A percentile compares a stretch with the other conserved stretches of the same genome.
Conservation (phyloP, 2,329 filamentous ascomycete genomes). For the Massarina eburnea region DNA sequence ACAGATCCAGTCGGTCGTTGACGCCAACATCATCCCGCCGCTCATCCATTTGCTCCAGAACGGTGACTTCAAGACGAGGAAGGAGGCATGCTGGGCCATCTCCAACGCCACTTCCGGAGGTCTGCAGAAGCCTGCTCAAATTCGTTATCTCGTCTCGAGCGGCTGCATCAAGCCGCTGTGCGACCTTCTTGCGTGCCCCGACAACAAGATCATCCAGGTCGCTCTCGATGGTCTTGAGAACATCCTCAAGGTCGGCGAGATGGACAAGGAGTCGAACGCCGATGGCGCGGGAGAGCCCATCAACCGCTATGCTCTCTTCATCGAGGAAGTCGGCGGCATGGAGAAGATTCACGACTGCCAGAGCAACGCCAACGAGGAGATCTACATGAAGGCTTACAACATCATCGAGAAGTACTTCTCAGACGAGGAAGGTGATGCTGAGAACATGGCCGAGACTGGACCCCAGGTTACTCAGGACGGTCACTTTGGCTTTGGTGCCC, state of each 20-base stretch:
- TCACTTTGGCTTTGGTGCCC: conserved; percentile 76
- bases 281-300: conserved; percentile 64
- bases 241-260: conserved; percentile 98
- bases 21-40: conserved; percentile 94
- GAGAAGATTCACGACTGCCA: conserved; percentile 99
- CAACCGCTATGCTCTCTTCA: conserved; percentile 97
- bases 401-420: conserved; percentile 99
- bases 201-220: conserved; percentile 99
- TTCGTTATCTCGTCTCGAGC: conserved; percentile 88
- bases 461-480: conserved; percentile 71
- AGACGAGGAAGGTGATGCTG: conserved; percentile 85
- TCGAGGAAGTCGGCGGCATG: conserved; percentile 98
- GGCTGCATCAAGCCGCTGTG: conserved; percentile 98
- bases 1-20: conserved; percentile 95
- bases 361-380: conserved; percentile 99
- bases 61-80: conserved; percentile 97
- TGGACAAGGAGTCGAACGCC: conserved; percentile 90
- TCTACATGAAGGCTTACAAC: conserved; percentile 99
- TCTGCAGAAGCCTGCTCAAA: conserved; percentile 98
- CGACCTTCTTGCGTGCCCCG: conserved; percentile 90
- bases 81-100: conserved; percentile 99
- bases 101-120: conserved; percentile 97
- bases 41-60: conserved; percentile 95
- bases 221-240: conserved; percentile 97
- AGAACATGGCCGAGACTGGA: conserved; percentile 76